Base-by-base conservation (phyloP, 2,329 filamentous ascomycete species). In the Diplocarpon mali region DNA sequence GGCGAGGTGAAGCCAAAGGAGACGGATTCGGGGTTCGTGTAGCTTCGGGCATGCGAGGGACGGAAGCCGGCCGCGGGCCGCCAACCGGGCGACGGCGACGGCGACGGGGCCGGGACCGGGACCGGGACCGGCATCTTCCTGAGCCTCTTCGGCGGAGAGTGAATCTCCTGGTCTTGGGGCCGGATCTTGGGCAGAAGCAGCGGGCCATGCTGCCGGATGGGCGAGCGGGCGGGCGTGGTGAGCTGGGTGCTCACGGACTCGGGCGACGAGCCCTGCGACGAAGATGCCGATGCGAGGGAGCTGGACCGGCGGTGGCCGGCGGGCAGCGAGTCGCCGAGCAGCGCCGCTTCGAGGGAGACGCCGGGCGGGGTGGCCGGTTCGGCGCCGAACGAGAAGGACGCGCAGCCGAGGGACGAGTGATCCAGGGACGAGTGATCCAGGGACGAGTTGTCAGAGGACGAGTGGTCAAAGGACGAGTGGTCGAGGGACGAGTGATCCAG, bases 101-200 rank as follows among this genome's bases (percentile, higher is more conserved):
- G 27, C 15, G 42, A 49, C 12, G 41, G 28, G 50, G 53, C 58
- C 10, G n/a, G n/a, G 42, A 49, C 12, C 40, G 28, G 50, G 53
- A 58, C 10, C 12, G 41, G 28, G 50, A 53, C 58, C 10, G 60
- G 47, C 24, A 62, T 46, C 62, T 75, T 69, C 69, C 76, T 63
- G 64, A 73, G 59, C 57, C 79, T 74, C 64, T 83, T 78, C 37
- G 72, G 68, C 41, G 70, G 68, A 34, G 75, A 75, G 53, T 80
- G 77, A 50, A 87, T 75, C 50, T 81, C 73, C 65, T 90, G 83
- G 66, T 94, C 87, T 66, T 92, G 87, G 34, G 77, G 77, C 49
- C 87, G 77, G 67, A 93, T 89, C 72, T 88, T 92, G 59, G 87
- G 87, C 28, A 94, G 72, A 48, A 94, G 70, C 39, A 86, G 70